These are phyloP conservation scores for Fusarium abutilonis DNA, from an alignment of 2,329 filamentous ascomycete species.

Conservation along the genomic window DNA sequence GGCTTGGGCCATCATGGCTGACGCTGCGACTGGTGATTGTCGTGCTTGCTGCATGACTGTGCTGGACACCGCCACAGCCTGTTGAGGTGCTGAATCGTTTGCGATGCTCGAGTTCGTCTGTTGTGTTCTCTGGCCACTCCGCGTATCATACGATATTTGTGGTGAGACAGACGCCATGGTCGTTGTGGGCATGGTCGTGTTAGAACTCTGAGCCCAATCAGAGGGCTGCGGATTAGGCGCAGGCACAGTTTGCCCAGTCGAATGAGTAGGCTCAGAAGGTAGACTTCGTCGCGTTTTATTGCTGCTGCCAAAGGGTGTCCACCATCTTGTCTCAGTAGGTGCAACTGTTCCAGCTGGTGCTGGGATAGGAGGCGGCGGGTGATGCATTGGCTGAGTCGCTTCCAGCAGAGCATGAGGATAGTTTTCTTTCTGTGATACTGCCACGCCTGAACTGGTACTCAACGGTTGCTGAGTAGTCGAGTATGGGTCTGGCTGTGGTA, in stretches of 20 bases:
- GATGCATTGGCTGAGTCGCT: constrained; percentile 19
- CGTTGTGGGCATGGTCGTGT: constrained; percentile 5
- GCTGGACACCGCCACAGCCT: constrained; percentile 20
- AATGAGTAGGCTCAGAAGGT: constrained; percentile 27
- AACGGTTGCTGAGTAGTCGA: constrained; percentile 28
- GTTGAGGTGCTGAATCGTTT: constrained; percentile 19
- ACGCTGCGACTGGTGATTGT: constrained; percentile 42
- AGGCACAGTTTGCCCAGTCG: constrained; percentile 4
- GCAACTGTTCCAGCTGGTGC: constrained; percentile 24
- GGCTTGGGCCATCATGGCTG: constrained; percentile 47
- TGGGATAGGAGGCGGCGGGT: constrained; percentile 17
- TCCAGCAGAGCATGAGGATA: constrained; percentile 25
- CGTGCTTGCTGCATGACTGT: constrained; percentile 41
- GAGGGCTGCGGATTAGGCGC: constrained; percentile 26
- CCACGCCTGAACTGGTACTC: constrained; percentile 10
- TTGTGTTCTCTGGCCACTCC: constrained; percentile 5
- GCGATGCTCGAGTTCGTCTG: constrained; percentile 18
- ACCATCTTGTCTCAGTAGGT: constrained; percentile 26
- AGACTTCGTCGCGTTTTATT: constrained; percentile 28
- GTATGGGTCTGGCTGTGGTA: constrained; percentile 41
- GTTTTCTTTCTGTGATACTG: constrained; percentile 31
- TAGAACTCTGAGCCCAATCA: constrained; percentile 25
- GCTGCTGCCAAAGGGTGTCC: constrained; percentile 11
- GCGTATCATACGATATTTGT: constrained; percentile 18
- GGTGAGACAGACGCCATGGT: constrained; percentile 29